phyloP scores from a whole-genome alignment of 1,139 yeast species.

The Suhomyces kunorum region DNA sequence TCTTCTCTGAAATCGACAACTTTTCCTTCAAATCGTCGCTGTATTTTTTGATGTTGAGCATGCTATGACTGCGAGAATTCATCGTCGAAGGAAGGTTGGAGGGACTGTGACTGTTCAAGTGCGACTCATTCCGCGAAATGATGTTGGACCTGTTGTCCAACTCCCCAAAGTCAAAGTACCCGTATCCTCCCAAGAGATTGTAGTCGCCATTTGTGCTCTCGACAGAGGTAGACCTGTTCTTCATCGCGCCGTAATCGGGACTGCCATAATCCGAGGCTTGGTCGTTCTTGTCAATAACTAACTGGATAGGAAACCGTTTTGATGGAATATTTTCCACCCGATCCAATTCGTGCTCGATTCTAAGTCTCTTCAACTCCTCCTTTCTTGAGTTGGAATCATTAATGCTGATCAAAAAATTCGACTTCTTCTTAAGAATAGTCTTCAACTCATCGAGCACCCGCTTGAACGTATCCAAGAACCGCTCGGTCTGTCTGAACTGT shows the following conservation, averaged over 20 bases:
- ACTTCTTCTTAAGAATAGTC: slow-evolving; percentile 42
- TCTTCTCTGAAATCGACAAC: slow-evolving; percentile 34
- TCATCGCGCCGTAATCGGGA: slow-evolving; percentile 13
- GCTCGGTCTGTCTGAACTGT: slow-evolving; percentile 70
- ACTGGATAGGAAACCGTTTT: slow-evolving; percentile 40
- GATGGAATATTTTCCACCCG: slow-evolving; percentile 33
- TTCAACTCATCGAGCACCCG: slow-evolving; percentile 60
- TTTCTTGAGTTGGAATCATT: slow-evolving; percentile 40
- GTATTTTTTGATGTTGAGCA: slow-evolving; percentile 26
- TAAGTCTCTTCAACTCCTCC: slow-evolving; percentile 36
- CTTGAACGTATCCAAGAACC: slow-evolving; percentile 63
- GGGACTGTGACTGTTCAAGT: slow-evolving; percentile 27
- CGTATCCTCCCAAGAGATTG: slow-evolving; percentile 66
- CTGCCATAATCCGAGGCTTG: slow-evolving; percentile 19
- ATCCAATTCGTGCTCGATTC: slow-evolving; percentile 41
- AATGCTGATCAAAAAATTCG: slow-evolving; percentile 35
- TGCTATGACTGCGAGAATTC: slow-evolving; percentile 36
- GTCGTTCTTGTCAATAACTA: slow-evolving; percentile 27
- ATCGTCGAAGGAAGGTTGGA: slow-evolving; percentile 22
- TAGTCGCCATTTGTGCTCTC: slow-evolving; percentile 22
- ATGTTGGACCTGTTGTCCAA: slow-evolving; percentile 37
- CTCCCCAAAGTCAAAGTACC: slow-evolving; percentile 73
- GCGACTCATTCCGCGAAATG: slow-evolving; percentile 33
- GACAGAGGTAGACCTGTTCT: slow-evolving; percentile 12
- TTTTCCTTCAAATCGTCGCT: slow-evolving; percentile 30